A percentile compares a stretch with the other conserved stretches of the same genome.
Conservation (phyloP, 164 flowering plant species). For the Warburgia ugandensis region DNA sequence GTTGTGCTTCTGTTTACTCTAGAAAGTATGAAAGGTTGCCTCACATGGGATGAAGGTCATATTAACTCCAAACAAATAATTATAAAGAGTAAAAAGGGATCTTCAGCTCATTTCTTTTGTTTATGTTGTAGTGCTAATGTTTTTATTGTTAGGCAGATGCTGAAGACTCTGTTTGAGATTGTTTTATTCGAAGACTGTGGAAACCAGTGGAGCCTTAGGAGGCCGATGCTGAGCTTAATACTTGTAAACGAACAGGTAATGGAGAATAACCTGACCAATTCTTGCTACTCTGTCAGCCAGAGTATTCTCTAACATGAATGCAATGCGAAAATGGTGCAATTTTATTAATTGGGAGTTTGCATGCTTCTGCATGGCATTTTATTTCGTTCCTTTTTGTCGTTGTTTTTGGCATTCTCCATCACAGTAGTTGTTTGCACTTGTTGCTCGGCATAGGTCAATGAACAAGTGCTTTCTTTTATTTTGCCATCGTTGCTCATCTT, state of each 20-base stretch:
- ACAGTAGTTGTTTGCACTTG: too few relatives aligned
- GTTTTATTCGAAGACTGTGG: conserved; percentile 84
- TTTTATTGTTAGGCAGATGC: conserved; percentile 44
- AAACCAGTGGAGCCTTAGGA: conserved; percentile 96
- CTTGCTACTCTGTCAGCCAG: not conserved
- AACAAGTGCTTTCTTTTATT: too few relatives aligned
- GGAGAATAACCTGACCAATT: not conserved
- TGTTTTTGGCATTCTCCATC: too few relatives aligned
- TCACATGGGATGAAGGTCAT: not conserved
- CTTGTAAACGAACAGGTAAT: conserved; percentile 87
- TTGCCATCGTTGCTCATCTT: too few relatives aligned
- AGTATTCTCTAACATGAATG: not conserved
- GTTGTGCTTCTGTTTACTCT: too few relatives aligned
- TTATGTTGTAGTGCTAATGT: too few relatives aligned
- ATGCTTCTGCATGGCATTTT: too few relatives aligned
- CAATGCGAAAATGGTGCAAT: too few relatives aligned
- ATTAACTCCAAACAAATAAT: not conserved
- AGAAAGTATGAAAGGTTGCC: too few relatives aligned
- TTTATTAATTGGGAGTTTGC: not conserved
- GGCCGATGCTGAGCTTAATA: conserved; percentile 92
- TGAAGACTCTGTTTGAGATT: conserved; percentile 88
- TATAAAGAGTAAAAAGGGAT: not conserved
- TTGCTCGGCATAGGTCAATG: too few relatives aligned
- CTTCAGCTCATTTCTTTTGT: too few relatives aligned
- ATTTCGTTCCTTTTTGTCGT: too few relatives aligned